Evolutionary conservation across 129 eudicot genomes (phyloP).

Genomic region (Flaveria brownii): DNA sequence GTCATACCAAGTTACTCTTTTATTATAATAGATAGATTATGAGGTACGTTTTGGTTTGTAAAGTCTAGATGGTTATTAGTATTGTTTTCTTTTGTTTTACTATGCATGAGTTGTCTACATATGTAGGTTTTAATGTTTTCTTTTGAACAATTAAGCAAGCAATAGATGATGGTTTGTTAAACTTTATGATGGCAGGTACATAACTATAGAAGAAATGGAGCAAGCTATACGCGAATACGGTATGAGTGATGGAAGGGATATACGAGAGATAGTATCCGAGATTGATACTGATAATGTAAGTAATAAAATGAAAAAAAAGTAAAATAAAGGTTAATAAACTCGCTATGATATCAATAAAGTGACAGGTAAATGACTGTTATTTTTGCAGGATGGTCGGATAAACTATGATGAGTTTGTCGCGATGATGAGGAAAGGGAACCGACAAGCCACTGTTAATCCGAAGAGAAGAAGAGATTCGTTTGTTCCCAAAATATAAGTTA

Average conservation of each 20-base stretch:
- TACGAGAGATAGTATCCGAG: conserved; percentile 76
- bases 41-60: no score
- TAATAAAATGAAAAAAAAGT: background rate
- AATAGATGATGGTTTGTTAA: background rate
- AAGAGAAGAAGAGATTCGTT: conserved; percentile 65
- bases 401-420: conserved; percentile 93
- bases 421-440: conserved; percentile 88
- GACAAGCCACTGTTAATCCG: conserved; percentile 50
- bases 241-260: conserved; percentile 67
- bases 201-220: conserved; percentile 81
- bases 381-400: conserved; percentile 82
- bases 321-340: background rate
- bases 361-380: background rate
- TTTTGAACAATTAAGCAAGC: no score
- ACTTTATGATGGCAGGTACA: conserved; percentile 46
- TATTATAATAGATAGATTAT: no score
- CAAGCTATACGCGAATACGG: conserved; percentile 81
- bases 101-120: no score
- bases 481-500: conserved; percentile 20
- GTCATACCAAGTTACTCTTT: no score
- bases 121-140: no score
- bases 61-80: no score
- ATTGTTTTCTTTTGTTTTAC: no score
- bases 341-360: background rate
- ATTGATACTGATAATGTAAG: conserved; percentile 78